Evolutionary conservation across 352 stramenopile species (phyloP).

Genomic region (Phytophthora tubulina): DNA sequence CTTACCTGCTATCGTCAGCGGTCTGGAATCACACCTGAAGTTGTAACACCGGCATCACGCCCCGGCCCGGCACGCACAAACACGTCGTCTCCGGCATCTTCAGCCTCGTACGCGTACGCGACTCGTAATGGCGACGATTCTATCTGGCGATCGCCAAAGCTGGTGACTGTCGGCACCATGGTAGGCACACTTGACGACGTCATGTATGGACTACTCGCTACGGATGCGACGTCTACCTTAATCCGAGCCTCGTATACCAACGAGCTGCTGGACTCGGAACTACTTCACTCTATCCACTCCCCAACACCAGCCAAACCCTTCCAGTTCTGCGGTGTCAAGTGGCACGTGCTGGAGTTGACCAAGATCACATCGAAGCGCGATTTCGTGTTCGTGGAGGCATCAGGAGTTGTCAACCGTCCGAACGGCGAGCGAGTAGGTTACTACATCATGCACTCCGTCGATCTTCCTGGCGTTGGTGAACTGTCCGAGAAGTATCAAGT

Average conservation of each 20-base stretch:
- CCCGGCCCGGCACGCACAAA: slow-evolving; percentile 1
- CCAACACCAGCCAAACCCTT: slow-evolving; percentile 54
- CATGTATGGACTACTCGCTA: slow-evolving; percentile 55
- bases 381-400: slow-evolving; percentile 71
- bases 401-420: slow-evolving; percentile 39
- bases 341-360: slow-evolving; percentile 42
- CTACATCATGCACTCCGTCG: slow-evolving; percentile 69
- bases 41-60: neutral
- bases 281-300: slow-evolving; percentile 48
- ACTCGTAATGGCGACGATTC: slow-evolving; percentile 14
- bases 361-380: slow-evolving; percentile 66
- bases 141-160: slow-evolving; percentile 24
- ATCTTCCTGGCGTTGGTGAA: slow-evolving; percentile 52
- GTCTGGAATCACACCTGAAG: slow-evolving; percentile 4
- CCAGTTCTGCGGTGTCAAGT: slow-evolving; percentile 61
- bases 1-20: slow-evolving; percentile 47
- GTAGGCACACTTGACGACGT: slow-evolving; percentile 61
- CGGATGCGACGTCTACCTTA: slow-evolving; percentile 42
- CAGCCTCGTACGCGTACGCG: slow-evolving; percentile 14
- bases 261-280: slow-evolving; percentile 47
- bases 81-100: slow-evolving; percentile 8
- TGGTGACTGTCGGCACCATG: slow-evolving; percentile 55
- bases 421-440: slow-evolving; percentile 62
- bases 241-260: slow-evolving; percentile 51
- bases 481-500: slow-evolving; percentile 67